A percentile compares a stretch with the other conserved stretches of the same genome.
phyloP scores from a whole-genome alignment of 202 grass and related monocot genomes.

The Cymbopogon flexuosus region DNA sequence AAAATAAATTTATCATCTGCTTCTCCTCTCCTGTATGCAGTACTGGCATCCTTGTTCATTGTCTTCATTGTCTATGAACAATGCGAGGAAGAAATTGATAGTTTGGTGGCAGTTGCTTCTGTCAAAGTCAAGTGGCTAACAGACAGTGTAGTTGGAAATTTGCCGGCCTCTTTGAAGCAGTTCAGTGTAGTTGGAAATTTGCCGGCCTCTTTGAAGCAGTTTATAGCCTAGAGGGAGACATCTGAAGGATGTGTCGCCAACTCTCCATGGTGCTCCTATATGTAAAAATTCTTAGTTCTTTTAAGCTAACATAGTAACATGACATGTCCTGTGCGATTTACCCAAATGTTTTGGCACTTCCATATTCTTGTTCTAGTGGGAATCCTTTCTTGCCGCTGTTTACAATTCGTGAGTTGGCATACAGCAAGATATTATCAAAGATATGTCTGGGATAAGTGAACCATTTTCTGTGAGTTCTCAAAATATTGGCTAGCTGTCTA shows the following conservation, averaged over 20 bases:
- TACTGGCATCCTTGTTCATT: constrained; percentile 59
- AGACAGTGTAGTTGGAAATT: constrained; percentile 32
- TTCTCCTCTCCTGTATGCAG: constrained; percentile 37
- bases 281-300: neutral
- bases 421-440: neutral
- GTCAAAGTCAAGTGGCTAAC: constrained; percentile 42
- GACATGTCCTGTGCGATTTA: neutral
- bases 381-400: constrained; percentile 5
- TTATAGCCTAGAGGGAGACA: constrained; percentile 25
- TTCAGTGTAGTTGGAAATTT: constrained; percentile 35
- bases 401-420: neutral
- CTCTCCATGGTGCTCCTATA: neutral
- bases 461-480: no score
- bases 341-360: constrained; percentile 7
- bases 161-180: constrained; percentile 37
- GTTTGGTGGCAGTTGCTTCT: constrained; percentile 36
- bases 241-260: neutral
- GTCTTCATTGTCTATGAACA: constrained; percentile 95
- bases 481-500: no score
- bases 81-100: constrained; percentile 76
- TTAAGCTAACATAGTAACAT: neutral
- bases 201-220: constrained; percentile 33
- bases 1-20: constrained; percentile 22
- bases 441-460: no score
- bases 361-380: neutral